Evolutionary conservation across 768 basidiomycete genomes (phyloP), one percentile per base, ranked within the genome.

Genomic region (Tubosaeta brunneosetosa): DNA sequence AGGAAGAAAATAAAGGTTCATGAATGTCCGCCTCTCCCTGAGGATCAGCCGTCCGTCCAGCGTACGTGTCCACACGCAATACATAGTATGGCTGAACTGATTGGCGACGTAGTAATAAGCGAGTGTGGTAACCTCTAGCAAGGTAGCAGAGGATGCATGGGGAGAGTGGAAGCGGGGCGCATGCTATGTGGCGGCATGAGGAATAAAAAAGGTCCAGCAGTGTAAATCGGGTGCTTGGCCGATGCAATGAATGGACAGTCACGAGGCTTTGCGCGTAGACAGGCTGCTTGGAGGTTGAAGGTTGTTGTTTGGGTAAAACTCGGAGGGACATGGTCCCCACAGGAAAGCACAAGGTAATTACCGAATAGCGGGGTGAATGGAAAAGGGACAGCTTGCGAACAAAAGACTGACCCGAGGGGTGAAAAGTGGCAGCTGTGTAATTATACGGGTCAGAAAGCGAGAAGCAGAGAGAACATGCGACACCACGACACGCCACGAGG

Each of bases 361-460:
- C 61, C 68, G 57, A 59, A 65, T 34, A 60, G 51, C 55, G 59
- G 54, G 22, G 49, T 49, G 54, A 62, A 68, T 27, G 57, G 56
- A 47, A 65, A 55, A 56, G 44, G 58, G 60, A 47, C 61, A 62
- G 56, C 48, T 59, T 58, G 58, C 54, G 42, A 65, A 66, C 52
- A 61, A 60, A 51, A 49, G 60, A 57, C 53, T 55, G 61, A 43
- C 57, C 57, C 33, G 58, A 60, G 64, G 56, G 44, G 59, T 52
- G 53, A 57, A 65, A 64, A 60, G 55, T 40, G 59, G 59, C 53
- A 54, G 59, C 64, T 68, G 65, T 56, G 61, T 59, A 57, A 50
- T 53, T 48, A 63, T 54, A 57, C 56, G 26, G 31, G 69, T 71
- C 64, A 69, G 66, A 66, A 64, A 50, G 51, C 52, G 64, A 60